Conservation (phyloP, 228 moss, liverwort and hornwort species). For the Sphagnum magellanicum region DNA sequence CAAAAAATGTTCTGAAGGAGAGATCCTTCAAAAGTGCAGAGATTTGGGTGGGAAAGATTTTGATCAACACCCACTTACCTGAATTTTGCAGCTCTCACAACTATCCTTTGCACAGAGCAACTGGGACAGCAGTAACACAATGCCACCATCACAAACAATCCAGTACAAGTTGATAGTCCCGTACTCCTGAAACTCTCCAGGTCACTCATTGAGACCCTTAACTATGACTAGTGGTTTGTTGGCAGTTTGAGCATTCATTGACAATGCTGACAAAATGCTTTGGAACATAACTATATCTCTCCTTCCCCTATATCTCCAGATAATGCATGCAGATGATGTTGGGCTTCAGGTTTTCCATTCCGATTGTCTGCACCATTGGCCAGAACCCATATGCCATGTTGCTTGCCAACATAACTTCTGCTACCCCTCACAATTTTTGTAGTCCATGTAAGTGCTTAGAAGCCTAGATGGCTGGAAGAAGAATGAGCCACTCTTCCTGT, state of each 20-base stretch:
- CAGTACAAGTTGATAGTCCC: constrained; percentile 97
- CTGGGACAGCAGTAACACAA: constrained; percentile 95
- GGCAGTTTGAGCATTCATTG: constrained; percentile 83
- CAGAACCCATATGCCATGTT: constrained; percentile 88
- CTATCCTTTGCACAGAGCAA: constrained; percentile 92
- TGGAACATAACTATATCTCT: constrained; percentile 51
- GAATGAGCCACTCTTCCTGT: neutral
- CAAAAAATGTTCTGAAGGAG: too few species aligned
- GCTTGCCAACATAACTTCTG: constrained; percentile 89
- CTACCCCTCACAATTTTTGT: constrained; percentile 99
- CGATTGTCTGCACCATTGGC: constrained; percentile 91
- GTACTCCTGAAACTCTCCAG: constrained; percentile 82
- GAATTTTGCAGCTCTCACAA: constrained; percentile 98
- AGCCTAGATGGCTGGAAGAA: constrained; percentile 70
- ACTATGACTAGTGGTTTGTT: constrained; percentile 99
- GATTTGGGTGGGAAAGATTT: too few species aligned
- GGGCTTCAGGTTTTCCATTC: constrained; percentile 93
- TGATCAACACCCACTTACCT: constrained; percentile 27
- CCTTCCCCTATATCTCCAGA: constrained; percentile 94
- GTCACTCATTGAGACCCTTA: constrained; percentile 98
- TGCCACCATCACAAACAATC: constrained; percentile 98
- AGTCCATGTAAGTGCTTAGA: constrained; percentile 76
- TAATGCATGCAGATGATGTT: constrained; percentile 99
- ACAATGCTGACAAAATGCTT: constrained; percentile 87
- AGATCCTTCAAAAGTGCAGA: too few species aligned